Base-by-base conservation (phyloP, 176 grass and related monocot genomes). In the Triticum turgidum region DNA sequence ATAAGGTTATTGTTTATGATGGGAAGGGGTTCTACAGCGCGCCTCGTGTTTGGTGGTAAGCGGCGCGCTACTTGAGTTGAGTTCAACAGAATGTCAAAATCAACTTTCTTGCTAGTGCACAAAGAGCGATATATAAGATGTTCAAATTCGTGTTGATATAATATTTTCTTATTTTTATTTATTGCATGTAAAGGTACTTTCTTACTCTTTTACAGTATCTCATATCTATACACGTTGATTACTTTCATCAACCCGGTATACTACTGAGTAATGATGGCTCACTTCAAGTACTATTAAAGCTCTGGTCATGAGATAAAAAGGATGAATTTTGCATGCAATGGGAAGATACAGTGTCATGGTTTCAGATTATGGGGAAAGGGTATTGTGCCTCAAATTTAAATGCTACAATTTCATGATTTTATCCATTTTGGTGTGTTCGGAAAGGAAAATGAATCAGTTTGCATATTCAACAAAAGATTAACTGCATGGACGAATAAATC, bases 41-140 rank as follows among this genome's bases (percentile, higher is more conserved):
- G 14, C 85, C 97, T 69, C 88, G 92, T 76, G 92, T 99, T 86
- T 99, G 97, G 97, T 99, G 97, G 97, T 99, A 96, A 80, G 92
- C 17, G 34, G 37, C 73, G 35, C 35, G 15, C 5, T 54, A 12
- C 38, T 14, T 73, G 2, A 15, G 51, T 56, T 41, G 6, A 64
- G 15, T 62, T 77, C 13, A 77, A 7, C 1, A 72, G 42, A 49
- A 69, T 59, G 14, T 65, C 51, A 12, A 56, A 49, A 41, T 25
- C 35, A 12, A 25, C 33, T 61, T 25, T 52, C 7, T 83, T 89
- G 13, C 9, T 74, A 82, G 44, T 64, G 17, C n/a, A 65, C 20
- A 54, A 54, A 18, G 51, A 54, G 51, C 51, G 1, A 49, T 80
- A 30, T 18, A 63, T 17, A 65, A 80, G 12, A 74, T 73, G 85